These are phyloP conservation scores for Penicillium lagena DNA, from an alignment of 495 filamentous ascomycete species.

Conservation along the genomic window DNA sequence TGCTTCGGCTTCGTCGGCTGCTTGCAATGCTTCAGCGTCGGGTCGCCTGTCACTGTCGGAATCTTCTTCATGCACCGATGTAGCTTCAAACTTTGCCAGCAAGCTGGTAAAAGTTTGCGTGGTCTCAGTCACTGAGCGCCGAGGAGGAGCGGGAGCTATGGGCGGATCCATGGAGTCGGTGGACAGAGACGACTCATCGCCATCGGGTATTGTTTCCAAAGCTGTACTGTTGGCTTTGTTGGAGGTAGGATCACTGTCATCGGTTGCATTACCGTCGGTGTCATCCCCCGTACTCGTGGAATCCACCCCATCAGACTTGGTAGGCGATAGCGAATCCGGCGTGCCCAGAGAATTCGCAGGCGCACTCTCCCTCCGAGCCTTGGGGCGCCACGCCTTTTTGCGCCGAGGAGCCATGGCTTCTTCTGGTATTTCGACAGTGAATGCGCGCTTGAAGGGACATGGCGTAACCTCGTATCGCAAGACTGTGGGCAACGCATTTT, in stretches of 20 bases:
- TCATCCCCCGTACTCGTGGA: slow-evolving; percentile 29
- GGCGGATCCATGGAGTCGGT: slow-evolving; percentile 9
- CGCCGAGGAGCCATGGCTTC: slow-evolving; percentile 56
- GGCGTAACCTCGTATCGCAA: slow-evolving; percentile 80
- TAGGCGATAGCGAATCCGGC: slow-evolving; percentile 4
- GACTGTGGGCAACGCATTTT: slow-evolving; percentile 59
- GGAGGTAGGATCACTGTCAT: slow-evolving; percentile 26
- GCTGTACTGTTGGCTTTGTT: slow-evolving; percentile 19
- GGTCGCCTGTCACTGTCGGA: slow-evolving; percentile 32
- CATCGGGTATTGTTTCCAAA: slow-evolving; percentile 20
- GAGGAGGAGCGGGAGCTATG: slow-evolving; percentile 8
- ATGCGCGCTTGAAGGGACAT: slow-evolving; percentile 75
- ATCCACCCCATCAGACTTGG: slow-evolving; percentile 16
- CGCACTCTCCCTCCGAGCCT: slow-evolving; percentile 40
- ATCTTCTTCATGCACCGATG: slow-evolving; percentile 19
- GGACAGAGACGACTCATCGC: slow-evolving; percentile 12
- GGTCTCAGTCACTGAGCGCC: slow-evolving; percentile 27
- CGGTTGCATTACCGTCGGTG: slow-evolving; percentile 33
- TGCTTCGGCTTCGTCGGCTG: slow-evolving; percentile 26
- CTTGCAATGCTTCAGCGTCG: slow-evolving; percentile 41
- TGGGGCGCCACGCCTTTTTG: slow-evolving; percentile 66
- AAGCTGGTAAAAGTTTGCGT: slow-evolving; percentile 40
- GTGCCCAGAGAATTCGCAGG: slow-evolving; percentile 6
- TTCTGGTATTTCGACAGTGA: slow-evolving; percentile 70
- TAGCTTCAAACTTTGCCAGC: slow-evolving; percentile 37